Base-by-base conservation (phyloP, 1,284 basidiomycete genomes). In the Wolfiporia cocos region DNA sequence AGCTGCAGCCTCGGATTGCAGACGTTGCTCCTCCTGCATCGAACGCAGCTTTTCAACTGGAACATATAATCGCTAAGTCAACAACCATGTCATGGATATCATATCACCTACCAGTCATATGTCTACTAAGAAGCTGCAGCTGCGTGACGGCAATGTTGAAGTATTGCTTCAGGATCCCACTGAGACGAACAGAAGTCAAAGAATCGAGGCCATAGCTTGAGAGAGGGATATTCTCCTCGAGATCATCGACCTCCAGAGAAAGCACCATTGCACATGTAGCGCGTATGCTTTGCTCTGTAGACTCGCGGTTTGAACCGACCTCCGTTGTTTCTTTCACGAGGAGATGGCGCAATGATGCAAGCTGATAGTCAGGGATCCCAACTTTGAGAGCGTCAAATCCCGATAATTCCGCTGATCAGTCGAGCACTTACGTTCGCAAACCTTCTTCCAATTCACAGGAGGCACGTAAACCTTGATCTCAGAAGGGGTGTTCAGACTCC, bases 191-290 rank as follows among this genome's bases (percentile, higher is more conserved):
- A 35, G 48, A 40, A 7, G 46, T 49, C n/a, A 49, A 28, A 11
- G 48, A 49, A 36, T 49, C 48, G 7, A 49, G 37, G n/a, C 48
- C 48, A 30, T 49, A 49, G 35, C 37, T 40, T 4, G 48, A 47
- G 14, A 49, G 26, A 19, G 48, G 48, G 15, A 49, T 40, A 19
- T 31, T 49, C 28, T 47, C 48, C 26, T 49, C 48, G 26, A 49
- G 22, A 14, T 37, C 41, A 26, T 43, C 22, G 28, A 38, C 20
- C 7, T 42, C 38, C 11, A 49, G 24, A 9, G 48, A 43, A 31
- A 49, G 42, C n/a, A 49, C 41, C 14, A 17, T 37, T n/a, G 48
- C 48, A 34, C 48, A 49, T 9, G 33, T 21, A 11, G 30, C 39
- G 4, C 39, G 30, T 5, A 41, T 34, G 9, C 20, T 23, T 15